phyloP scores from a whole-genome alignment of 1,139 yeast species.

The Wickerhamomyces sp. region DNA sequence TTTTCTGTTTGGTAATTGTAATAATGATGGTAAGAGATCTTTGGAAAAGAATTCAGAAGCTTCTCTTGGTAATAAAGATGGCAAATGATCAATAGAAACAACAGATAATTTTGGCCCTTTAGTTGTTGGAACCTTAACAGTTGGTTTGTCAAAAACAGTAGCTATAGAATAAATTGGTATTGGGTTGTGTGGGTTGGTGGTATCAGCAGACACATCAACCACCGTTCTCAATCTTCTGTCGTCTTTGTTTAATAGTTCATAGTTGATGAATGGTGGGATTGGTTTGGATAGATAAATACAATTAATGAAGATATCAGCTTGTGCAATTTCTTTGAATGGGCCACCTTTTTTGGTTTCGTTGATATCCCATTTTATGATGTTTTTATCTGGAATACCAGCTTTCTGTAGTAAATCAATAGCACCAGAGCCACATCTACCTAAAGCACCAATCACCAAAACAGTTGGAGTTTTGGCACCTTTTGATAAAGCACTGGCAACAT shows the following conservation, averaged over 20 bases:
- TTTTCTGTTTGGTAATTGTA: conserved; percentile 75
- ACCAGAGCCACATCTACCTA: conserved; percentile 99
- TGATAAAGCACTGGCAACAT: conserved; percentile 56
- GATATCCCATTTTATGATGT: conserved; percentile 92
- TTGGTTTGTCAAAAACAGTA: conserved; percentile 87
- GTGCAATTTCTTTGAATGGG: conserved; percentile 87
- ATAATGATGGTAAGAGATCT: conserved; percentile 84
- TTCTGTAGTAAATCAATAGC: conserved; percentile 80
- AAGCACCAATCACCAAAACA: conserved; percentile 89
- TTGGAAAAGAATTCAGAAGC: conserved; percentile 86
- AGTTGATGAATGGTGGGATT: conserved; percentile 85
- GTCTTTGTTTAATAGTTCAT: conserved; percentile 56
- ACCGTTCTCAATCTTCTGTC: conserved; percentile 80
- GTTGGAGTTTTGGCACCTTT: conserved; percentile 68
- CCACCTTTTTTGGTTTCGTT: conserved; percentile 96
- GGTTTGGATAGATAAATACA: conserved; percentile 93
- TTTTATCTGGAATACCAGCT: conserved; percentile 83
- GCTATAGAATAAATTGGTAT: conserved; percentile 88
- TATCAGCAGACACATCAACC: conserved; percentile 97
- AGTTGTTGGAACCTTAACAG: conserved; percentile 73
- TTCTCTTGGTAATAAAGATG: conserved; percentile 93
- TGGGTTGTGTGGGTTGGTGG: conserved; percentile 97
- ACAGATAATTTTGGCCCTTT: conserved; percentile 86
- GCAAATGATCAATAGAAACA: conserved; percentile 95
- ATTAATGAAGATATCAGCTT: conserved; percentile 85